phyloP scores from a whole-genome alignment of 116 monocot species.

The Zostera marina region DNA sequence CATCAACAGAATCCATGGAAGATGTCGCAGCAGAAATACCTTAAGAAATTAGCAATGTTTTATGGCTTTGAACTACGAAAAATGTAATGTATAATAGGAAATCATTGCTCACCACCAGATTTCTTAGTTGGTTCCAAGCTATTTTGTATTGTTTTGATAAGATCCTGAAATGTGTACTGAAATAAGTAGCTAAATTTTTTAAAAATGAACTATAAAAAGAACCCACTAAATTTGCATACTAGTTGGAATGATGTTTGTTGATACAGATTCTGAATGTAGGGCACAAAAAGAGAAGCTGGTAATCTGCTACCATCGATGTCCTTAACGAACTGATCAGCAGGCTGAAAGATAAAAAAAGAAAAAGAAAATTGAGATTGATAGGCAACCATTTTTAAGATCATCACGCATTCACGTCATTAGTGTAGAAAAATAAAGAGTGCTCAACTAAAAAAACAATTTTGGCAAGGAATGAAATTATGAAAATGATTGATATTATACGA shows the following conservation, averaged over 20 bases:
- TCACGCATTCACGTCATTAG: no score
- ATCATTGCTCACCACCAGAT: constrained; percentile 32
- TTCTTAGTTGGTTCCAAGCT: constrained; percentile 53
- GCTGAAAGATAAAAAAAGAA: constrained; percentile 13
- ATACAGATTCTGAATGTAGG: constrained; percentile 83
- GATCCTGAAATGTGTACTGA: constrained; percentile 33
- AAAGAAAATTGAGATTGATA: constrained; percentile 2
- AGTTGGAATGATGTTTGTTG: constrained; percentile 81
- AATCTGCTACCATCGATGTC: constrained; percentile 26
- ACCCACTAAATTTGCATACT: constrained; percentile 16
- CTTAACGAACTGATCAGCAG: constrained; percentile 23
- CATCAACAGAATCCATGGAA: no score
- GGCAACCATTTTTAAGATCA: no score
- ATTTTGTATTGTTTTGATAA: constrained; percentile 59
- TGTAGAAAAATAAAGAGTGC: no score
- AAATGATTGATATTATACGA: no score
- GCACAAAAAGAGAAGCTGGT: constrained; percentile 57
- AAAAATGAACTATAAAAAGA: not conserved
- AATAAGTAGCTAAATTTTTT: not conserved
- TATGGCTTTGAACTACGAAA: no score
- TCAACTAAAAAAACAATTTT: no score
- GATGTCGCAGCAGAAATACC: no score
- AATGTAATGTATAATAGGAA: no score
- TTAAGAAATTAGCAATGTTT: no score
- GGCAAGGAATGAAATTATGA: no score